Evolutionary conservation across 2,329 filamentous ascomycete species (phyloP), one percentile per base, ranked within the genome.

Genomic region (Fusarium verticillioides): DNA sequence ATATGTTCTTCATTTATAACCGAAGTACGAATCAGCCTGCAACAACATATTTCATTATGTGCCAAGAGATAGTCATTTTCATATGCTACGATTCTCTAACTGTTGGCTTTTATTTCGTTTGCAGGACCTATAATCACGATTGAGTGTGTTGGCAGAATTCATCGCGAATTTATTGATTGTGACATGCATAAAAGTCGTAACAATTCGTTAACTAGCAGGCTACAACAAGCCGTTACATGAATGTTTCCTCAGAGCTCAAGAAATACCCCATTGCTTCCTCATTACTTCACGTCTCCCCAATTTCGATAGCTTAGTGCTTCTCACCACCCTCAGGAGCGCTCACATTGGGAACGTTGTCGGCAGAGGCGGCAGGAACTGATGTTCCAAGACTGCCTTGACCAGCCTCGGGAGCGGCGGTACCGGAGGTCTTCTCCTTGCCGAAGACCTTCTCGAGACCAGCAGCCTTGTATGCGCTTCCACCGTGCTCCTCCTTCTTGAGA

Each of bases 401-500:
- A 21, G 70, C 72, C 28, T 75, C 60, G 18, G 73, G 70, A 10
- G 77, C 64, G 19, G 66, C 69, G 39, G 66, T 52, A 12, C 66
- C 60, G 13, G 77, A 47, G 13, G 76, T 77, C 79, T 85, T 85
- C 78, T 87, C 85, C 80, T 87, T 89, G 52, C 87, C 89, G 75
- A 90, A 88, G 56, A 90, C 83, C 75, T 84, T 86, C 77, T 90
- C 87, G 7, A 91, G 83, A 5, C 89, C 89, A 12, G 87, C 81
- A 5, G 88, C 86, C 84, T 89, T 89, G 82, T 89, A 87, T 50
- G 90, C 88, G 72, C 85, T 89, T 57, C 87, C 87, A 26, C 88
- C 89, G 50, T 86, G 82, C 81, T 90, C 87, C 69, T 90, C 84
- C 81, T 90, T 91, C 92, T 98, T 98, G 75, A 99, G 83, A 74